Percentiles rank a stretch among this genome's conserved stretches.
Conservation (phyloP, 2,329 filamentous ascomycete genomes). For the Furcasterigmium furcatum region DNA sequence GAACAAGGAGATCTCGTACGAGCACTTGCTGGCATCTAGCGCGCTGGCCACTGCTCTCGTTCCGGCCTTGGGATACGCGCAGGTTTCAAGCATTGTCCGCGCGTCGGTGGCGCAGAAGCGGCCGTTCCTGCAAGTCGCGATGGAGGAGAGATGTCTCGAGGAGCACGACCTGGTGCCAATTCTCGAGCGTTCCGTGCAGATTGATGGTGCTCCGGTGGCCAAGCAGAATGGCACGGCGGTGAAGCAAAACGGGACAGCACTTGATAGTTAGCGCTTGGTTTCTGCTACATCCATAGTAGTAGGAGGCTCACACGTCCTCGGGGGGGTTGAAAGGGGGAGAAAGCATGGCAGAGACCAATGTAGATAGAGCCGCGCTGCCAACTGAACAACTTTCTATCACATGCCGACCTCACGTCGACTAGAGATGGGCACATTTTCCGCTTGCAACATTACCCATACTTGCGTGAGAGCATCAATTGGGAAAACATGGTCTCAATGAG, state of each 20-base stretch:
- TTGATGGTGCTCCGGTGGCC: not conserved
- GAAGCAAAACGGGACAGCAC: not conserved
- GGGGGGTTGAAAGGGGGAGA: not conserved
- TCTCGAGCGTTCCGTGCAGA: not conserved
- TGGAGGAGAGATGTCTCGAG: not conserved
- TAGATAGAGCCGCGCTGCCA: not conserved
- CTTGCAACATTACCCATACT: too few species aligned
- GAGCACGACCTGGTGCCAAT: not conserved
- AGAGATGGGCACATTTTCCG: not conserved
- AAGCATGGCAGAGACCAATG: not conserved
- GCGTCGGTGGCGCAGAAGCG: not conserved
- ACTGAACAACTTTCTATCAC: not conserved
- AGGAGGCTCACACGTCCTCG: too few species aligned
- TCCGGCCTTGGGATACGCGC: not conserved
- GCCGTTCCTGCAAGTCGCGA: slow-evolving; percentile 1
- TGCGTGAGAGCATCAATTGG: too few species aligned
- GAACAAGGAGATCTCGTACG: slow-evolving; percentile 2
- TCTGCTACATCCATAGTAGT: too few species aligned
- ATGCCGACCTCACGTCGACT: not conserved
- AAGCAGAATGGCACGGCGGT: not conserved
- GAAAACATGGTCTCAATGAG: too few species aligned
- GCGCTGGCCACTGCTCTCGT: slow-evolving; percentile 3
- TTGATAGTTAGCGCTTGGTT: too few species aligned
- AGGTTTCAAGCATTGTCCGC: slow-evolving; percentile 2
- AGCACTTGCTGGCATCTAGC: slow-evolving; percentile 2